Base-by-base conservation (phyloP, 495 filamentous ascomycete species). In the Xylaria longipes region DNA sequence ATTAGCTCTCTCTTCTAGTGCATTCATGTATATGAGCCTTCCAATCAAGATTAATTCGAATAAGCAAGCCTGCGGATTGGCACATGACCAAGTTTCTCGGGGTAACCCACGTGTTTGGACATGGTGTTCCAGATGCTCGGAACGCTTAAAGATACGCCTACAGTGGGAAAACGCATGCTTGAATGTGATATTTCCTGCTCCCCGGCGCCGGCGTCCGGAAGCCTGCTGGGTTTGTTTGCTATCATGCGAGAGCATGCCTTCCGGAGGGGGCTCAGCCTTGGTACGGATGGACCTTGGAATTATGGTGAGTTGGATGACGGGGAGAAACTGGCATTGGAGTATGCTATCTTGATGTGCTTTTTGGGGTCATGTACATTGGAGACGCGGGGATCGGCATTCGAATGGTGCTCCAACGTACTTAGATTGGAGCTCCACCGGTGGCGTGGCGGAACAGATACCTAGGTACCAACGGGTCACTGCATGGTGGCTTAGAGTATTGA, bases 81-180 rank as follows among this genome's bases (percentile, higher is more conserved):
- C 3, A 37, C 35, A 37, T 7, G 35, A 37, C 35, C 54, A 33
- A 58, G 54, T 29, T n/a, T 29, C 25, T 9, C 22, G 54, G 54
- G 58, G 29, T 45, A 67, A 69, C 75, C 75, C 79, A 84, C 82
- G 83, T 64, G 83, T 85, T 64, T 82, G 80, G 52, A 84, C 79
- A 74, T 85, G 65, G 58, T 82, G 81, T 76, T 84, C 81, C 61
- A 85, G 76, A 76, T 85, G 83, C 57, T 85, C 83, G 15, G 71
- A 69, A 69, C 76, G 25, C 80, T 83, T 57, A 74, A 78, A 27
- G 80, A 80, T 7, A 76, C 80, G 29, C 77, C 81, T 11, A 69
- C 80, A 27, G 60, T 83, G 25, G 79, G 78, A 3, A 71, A 73
- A 77, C 72, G 35, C 70, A 76, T 68, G 77, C 81, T 61, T 61